Conservation (phyloP, 441 rosid genomes). For the Dalechampia spathulata region DNA sequence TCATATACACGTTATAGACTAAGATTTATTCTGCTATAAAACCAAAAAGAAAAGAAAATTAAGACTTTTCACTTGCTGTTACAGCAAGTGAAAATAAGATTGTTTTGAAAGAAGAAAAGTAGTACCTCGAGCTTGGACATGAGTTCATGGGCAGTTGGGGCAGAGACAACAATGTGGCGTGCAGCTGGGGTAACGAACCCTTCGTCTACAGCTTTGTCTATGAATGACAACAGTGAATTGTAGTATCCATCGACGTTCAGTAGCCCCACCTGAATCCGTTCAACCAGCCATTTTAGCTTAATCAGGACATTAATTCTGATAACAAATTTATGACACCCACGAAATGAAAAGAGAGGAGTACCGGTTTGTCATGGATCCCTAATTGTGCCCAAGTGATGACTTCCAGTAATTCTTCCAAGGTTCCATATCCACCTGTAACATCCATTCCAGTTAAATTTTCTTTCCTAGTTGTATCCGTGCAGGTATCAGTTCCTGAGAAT, state of each 20-base stretch:
- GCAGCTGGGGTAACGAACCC: conserved; percentile 80
- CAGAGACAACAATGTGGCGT: conserved; percentile 79
- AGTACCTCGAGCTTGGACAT: conserved; percentile 79
- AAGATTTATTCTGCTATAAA: too few species aligned
- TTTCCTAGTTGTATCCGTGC: too few species aligned
- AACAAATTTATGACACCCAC: too few species aligned
- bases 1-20: background rate
- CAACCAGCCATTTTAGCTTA: too few species aligned
- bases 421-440: conserved; percentile 88
- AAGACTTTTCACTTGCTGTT: too few species aligned
- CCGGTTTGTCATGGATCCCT: conserved; percentile 94
- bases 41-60: too few species aligned
- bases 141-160: conserved; percentile 71
- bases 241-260: conserved; percentile 91
- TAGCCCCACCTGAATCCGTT: conserved; percentile 57
- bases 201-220: conserved; percentile 93
- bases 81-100: too few species aligned
- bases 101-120: too few species aligned
- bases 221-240: conserved; percentile 71
- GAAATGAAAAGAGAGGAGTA: conserved; percentile 11
- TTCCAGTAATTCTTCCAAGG: conserved; percentile 82
- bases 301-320: too few species aligned
- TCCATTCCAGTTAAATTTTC: background rate
- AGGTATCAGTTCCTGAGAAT: too few species aligned
- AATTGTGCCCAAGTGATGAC: conserved; percentile 98